Base-by-base conservation (phyloP, 805 yeast genomes). In the Candida dajiaensis region DNA sequence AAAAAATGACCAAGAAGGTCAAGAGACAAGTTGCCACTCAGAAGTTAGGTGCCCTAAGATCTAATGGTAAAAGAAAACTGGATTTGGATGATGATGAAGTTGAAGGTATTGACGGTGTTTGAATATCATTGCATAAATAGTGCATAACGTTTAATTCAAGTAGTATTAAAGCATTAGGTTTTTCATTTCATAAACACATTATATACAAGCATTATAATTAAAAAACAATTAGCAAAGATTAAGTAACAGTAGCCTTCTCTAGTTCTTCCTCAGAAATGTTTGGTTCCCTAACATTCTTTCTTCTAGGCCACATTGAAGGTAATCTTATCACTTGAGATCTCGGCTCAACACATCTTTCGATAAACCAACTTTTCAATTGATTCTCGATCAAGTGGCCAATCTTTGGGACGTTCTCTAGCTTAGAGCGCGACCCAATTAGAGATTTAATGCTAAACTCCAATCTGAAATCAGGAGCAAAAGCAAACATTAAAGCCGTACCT, bases 281-380 rank as follows among this genome's bases (percentile, higher is more conserved):
- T 4, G 67, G 61, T 29, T 75, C 74, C 54, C 81, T 71, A 1
- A 80, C 77, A 49, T 75, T 77, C 53, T 76, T 77, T 51, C 76
- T 74, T 53, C 81, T 66, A 21, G 95, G 95, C 97, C 97, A 89
- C 60, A 90, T 67, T 41, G 88, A 83, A 3, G 98, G 99, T 28
- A 94, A 66, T 57, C 76, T 76, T 26, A 94, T 80, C 42, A 88
- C 84, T 62, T 90, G 96, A 58, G 84, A 92, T 55, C 95, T 74
- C 1, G 99, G 99, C 54, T 89, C 95, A 12, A 94, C 94, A 61
- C 96, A 89, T 51, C 97, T 73, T 56, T 92, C 97, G 16, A 83
- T 81, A 60, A 94, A 90, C 95, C 97, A 89, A 46, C 81, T 81
- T 51, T 94, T 75, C 36, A 94, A 74, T 50, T 83, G 83, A 48